Percentiles rank a stretch among this genome's conserved stretches.
These are phyloP conservation scores for Pleurotus citrinopileatus DNA, from an alignment of 768 basidiomycete genomes.

Conservation along the genomic window DNA sequence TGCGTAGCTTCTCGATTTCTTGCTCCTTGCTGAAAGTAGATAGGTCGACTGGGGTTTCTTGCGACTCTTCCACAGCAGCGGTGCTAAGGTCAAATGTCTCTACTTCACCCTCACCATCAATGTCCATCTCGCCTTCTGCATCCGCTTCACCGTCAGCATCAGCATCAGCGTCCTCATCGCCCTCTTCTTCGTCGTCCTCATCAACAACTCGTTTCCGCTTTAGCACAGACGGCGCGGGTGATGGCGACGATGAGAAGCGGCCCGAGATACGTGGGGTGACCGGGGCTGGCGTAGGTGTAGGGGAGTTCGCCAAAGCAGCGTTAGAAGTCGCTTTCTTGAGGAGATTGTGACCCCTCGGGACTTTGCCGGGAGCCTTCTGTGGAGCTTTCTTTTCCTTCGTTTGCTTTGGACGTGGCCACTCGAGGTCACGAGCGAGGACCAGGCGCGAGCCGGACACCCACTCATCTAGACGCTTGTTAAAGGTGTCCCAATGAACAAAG, in stretches of 20 bases:
- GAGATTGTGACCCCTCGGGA: slow-evolving; percentile 53
- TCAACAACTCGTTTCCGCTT: slow-evolving; percentile 67
- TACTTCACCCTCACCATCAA: slow-evolving; percentile 72
- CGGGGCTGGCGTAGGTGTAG: slow-evolving; percentile 57
- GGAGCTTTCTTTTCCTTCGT: slow-evolving; percentile 52
- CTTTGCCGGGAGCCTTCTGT: slow-evolving; percentile 63
- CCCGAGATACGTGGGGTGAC: slow-evolving; percentile 36
- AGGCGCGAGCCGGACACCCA: slow-evolving; percentile 92
- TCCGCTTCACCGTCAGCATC: slow-evolving; percentile 51
- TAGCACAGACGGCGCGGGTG: slow-evolving; percentile 49
- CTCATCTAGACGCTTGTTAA: slow-evolving; percentile 98
- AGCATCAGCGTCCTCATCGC: slow-evolving; percentile 55
- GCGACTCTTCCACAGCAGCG: slow-evolving; percentile 33
- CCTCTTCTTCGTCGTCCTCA: slow-evolving; percentile 61
- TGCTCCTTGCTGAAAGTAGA: slow-evolving; percentile 91
- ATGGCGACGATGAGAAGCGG: slow-evolving; percentile 48
- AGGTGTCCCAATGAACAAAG: slow-evolving; percentile 98
- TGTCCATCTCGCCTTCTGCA: slow-evolving; percentile 71
- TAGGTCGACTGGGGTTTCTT: slow-evolving; percentile 47
- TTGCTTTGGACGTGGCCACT: slow-evolving; percentile 92
- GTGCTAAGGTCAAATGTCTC: slow-evolving; percentile 66
- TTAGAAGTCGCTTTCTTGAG: slow-evolving; percentile 70
- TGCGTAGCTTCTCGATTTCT: slow-evolving; percentile 97
- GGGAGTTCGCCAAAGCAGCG: slow-evolving; percentile 56
- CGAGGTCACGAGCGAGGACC: slow-evolving; percentile 80